These are phyloP conservation scores for Boletus semigastroideus DNA, from an alignment of 1,284 basidiomycete species.

Conservation along the genomic window DNA sequence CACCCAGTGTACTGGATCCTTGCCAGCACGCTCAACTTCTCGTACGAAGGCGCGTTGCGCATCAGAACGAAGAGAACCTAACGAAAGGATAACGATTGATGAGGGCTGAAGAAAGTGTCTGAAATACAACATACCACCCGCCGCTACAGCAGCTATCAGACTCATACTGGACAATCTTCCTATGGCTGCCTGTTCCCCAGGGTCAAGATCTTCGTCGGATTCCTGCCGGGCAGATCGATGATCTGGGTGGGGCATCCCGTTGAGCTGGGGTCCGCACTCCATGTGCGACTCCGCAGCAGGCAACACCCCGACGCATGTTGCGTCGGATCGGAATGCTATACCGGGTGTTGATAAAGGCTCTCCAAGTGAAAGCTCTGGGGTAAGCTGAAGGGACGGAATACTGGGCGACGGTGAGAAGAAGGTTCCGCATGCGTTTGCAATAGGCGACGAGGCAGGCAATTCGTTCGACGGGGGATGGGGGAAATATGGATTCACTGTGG, in stretches of 20 bases:
- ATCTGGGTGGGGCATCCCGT: slow-evolving; percentile 19
- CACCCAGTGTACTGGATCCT: slow-evolving; percentile 81
- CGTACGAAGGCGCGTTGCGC: slow-evolving; percentile 71
- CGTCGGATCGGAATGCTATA: slow-evolving; percentile 19
- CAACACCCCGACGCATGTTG: slow-evolving; percentile 11
- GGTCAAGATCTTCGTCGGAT: slow-evolving; percentile 36
- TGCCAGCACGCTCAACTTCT: slow-evolving; percentile 79
- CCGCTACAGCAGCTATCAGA: slow-evolving; percentile 83
- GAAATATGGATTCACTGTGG: slow-evolving; percentile 36
- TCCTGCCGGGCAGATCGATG: slow-evolving; percentile 19
- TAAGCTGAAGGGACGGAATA: slow-evolving; percentile 22
- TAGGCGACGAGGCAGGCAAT: slow-evolving; percentile 18
- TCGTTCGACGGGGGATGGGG: slow-evolving; percentile 25
- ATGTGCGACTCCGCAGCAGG: slow-evolving; percentile 9
- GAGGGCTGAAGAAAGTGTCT: slow-evolving; percentile 1
- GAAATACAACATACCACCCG: slow-evolving; percentile 53
- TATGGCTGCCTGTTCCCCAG: slow-evolving; percentile 72
- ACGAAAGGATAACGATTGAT: slow-evolving; percentile 10
- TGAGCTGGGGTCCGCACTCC: slow-evolving; percentile 9
- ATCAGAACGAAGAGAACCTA: slow-evolving; percentile 63
- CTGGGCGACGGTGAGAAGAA: slow-evolving; percentile 16
- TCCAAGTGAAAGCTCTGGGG: slow-evolving; percentile 13
- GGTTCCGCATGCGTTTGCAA: slow-evolving; percentile 10
- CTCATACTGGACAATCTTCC: slow-evolving; percentile 93
- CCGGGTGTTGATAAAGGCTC: slow-evolving; percentile 15